Conservation (phyloP, 129 eudicot species). For the Escallonia rubra region DNA sequence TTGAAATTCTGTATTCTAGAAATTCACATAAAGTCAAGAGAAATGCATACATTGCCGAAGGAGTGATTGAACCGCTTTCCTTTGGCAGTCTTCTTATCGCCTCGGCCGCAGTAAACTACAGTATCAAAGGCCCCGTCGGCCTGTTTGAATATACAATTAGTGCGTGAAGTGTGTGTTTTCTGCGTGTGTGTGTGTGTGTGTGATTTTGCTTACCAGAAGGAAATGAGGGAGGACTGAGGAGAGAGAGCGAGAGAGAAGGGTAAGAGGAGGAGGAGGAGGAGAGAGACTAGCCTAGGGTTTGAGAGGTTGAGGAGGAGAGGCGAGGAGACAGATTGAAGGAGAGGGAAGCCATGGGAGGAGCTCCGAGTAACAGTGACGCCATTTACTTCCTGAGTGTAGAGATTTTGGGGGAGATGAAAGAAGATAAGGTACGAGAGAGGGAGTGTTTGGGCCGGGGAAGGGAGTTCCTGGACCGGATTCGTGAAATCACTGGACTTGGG, state of each 20-base stretch:
- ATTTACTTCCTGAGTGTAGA: neutral
- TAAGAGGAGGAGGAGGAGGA: too few relatives aligned
- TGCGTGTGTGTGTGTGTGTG: neutral
- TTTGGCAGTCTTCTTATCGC: slow-evolving; percentile 81
- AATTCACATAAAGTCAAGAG: too few relatives aligned
- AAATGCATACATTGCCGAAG: neutral
- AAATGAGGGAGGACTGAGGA: too few relatives aligned
- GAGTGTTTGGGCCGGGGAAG: too few relatives aligned
- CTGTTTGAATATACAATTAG: too few relatives aligned
- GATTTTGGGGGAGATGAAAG: too few relatives aligned
- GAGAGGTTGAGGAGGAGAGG: slow-evolving; percentile 33
- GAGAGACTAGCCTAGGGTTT: slow-evolving; percentile 1
- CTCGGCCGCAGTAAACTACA: slow-evolving; percentile 78
- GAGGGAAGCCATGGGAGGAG: slow-evolving; percentile 25
- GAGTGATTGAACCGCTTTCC: slow-evolving; percentile 90
- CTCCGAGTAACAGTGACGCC: slow-evolving; percentile 12
- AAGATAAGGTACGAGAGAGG: too few relatives aligned
- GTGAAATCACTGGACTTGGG: too few relatives aligned
- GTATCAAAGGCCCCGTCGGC: neutral
- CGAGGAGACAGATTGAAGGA: slow-evolving; percentile 13
- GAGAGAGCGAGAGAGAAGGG: too few relatives aligned
- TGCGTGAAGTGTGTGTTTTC: neutral
- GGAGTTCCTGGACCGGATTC: too few relatives aligned
- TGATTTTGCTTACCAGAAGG: neutral
- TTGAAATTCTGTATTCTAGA: too few relatives aligned